phyloP scores from a whole-genome alignment of 176 grass and related monocot species.

The Carex cristatella region DNA sequence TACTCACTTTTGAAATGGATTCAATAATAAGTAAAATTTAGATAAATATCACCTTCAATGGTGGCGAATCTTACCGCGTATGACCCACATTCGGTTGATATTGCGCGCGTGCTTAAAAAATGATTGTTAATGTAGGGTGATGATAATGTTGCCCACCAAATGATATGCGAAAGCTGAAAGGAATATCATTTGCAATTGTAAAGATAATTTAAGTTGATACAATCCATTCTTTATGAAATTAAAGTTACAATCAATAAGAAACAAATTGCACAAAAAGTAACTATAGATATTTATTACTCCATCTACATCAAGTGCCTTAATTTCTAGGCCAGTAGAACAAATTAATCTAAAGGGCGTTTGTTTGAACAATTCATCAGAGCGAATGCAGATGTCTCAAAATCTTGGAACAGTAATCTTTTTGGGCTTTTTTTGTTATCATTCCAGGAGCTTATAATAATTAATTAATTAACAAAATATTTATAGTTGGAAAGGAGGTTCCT shows the following conservation, averaged over 20 bases:
- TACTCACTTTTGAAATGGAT: background rate
- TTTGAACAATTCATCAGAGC: background rate
- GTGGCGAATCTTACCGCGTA: constrained; percentile 13
- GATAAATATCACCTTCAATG: constrained; percentile 16
- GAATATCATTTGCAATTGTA: background rate
- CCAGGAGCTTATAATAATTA: background rate
- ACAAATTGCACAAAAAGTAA: background rate
- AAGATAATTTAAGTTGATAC: background rate
- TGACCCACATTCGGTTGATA: constrained; percentile 5
- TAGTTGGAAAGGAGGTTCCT: background rate
- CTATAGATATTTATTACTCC: background rate
- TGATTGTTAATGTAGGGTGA: constrained; percentile 8
- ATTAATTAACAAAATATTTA: background rate
- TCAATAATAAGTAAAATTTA: constrained; percentile 16
- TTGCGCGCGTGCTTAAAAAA: constrained; percentile 18
- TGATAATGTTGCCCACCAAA: constrained; percentile 11
- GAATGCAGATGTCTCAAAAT: background rate
- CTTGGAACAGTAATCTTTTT: background rate
- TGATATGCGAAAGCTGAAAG: constrained; percentile 3
- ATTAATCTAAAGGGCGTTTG: background rate
- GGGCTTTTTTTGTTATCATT: background rate
- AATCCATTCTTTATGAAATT: background rate
- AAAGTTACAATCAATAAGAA: background rate
- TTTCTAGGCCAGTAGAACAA: background rate
- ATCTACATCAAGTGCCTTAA: constrained; percentile 2